phyloP scores from a whole-genome alignment of 139 green algal genomes.

The Chlamydomonas asymmetrica region DNA sequence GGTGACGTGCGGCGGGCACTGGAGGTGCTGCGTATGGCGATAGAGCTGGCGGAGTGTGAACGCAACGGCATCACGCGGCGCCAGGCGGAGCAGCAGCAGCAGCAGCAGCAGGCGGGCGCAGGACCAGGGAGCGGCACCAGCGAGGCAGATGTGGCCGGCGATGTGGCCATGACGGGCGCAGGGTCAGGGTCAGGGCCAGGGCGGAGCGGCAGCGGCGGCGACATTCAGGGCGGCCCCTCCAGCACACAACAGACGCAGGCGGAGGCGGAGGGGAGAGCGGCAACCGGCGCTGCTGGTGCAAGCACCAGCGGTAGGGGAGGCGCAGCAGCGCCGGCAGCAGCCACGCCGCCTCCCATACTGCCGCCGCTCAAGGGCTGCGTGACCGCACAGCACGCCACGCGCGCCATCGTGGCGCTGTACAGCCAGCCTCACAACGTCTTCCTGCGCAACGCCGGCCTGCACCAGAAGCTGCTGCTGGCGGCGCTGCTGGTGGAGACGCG shows the following conservation, averaged over 20 bases:
- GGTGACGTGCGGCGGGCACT: constrained; percentile 77
- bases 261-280: too few relatives aligned
- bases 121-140: neutral
- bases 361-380: constrained; percentile 7
- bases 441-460: constrained; percentile 45
- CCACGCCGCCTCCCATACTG: too few relatives aligned
- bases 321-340: too few relatives aligned
- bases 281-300: too few relatives aligned
- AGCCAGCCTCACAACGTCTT: constrained; percentile 59
- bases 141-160: neutral
- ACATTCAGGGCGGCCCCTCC: too few relatives aligned
- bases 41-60: constrained; percentile 34
- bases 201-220: neutral
- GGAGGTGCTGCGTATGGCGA: constrained; percentile 63
- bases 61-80: neutral
- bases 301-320: too few relatives aligned
- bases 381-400: constrained; percentile 43
- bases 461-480: constrained; percentile 71
- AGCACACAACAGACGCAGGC: too few relatives aligned
- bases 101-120: constrained; percentile 4
- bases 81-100: constrained; percentile 4
- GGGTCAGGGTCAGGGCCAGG: neutral
- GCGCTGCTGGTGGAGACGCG: constrained; percentile 69
- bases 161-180: neutral
- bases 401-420: constrained; percentile 66